These are phyloP conservation scores for Dendrocalamus latiflorus DNA, from an alignment of 202 grass and related monocot species.

Conservation along the genomic window DNA sequence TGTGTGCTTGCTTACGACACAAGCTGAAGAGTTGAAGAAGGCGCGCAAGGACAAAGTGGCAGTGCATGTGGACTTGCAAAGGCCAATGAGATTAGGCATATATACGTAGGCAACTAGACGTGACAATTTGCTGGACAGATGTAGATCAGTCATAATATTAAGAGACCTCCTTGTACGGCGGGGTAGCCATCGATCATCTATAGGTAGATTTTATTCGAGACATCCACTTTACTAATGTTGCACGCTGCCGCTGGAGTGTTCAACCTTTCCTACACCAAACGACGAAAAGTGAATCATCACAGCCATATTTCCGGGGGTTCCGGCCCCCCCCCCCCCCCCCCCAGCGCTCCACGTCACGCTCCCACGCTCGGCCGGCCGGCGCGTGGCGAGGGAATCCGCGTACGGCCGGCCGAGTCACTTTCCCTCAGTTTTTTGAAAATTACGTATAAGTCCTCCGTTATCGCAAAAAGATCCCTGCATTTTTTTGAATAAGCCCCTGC, in stretches of 20 bases:
- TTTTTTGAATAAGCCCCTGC: no score
- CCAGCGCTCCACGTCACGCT: no score
- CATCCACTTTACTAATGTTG: background rate
- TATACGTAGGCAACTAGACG: background rate
- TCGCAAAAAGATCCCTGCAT: no score
- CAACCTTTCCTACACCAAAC: no score
- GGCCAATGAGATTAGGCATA: background rate
- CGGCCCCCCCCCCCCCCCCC: no score
- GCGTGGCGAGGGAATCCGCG: no score
- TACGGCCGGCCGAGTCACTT: no score
- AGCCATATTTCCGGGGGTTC: no score
- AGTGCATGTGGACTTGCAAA: background rate
- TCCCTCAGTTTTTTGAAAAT: no score
- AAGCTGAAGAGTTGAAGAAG: background rate
- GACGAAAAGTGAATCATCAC: background rate
- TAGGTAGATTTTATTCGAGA: background rate
- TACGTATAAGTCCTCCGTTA: no score
- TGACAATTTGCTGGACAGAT: background rate
- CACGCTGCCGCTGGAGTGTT: no score
- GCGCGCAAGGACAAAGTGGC: background rate
- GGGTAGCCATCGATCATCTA: background rate
- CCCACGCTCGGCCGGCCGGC: no score
- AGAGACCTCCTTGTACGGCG: background rate
- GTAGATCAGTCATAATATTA: background rate
- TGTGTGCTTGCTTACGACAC: background rate